Base-by-base conservation (phyloP, 495 filamentous ascomycete species). In the Penicillium lagena region DNA sequence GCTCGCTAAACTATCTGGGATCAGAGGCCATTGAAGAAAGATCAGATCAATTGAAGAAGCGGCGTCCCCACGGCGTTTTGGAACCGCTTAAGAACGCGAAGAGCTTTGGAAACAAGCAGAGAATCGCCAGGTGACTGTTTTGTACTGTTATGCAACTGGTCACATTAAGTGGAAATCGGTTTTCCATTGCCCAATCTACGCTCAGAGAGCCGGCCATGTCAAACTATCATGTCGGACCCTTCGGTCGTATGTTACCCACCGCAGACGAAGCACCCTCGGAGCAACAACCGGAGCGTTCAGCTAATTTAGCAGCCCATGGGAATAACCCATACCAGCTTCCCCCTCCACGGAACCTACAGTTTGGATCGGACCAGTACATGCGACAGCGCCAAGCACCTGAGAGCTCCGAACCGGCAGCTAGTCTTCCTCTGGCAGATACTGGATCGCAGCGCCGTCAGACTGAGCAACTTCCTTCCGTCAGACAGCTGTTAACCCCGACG, bases 271-370 rank as follows among this genome's bases (percentile, higher is more conserved):
- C 52, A 41, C 51, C 56, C 40, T 37, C 57, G 42, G 55, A 58
- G 45, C 64, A 59, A 50, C 54, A 63, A 43, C 50, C 55, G 40
- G 58, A 63, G 47, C 55, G 35, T 43, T 37, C 58, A 56, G 55
- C 60, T 61, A 68, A 68, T 51, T 54, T 52, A 29, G 57, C 56
- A 62, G 64, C 58, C 47, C 43, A 64, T 17, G 64, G 62, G 45
- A 53, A 68, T 43, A 53, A 55, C 40, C 68, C 67, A 45, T 76
- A 72, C 50, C 70, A 75, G 51, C 73, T 78, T 46, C 74, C 74
- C 40, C 73, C 71, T 34, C 74, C 73, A 41, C 68, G 66, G 35
- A 63, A 64, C 42, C 50, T 73, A 35, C 66, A 70, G 39, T 68
- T 71, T 57, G 70, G 70, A 42, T 57, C 68, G 12, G 70, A 75